phyloP scores from a whole-genome alignment of 2,329 filamentous ascomycete species.

The Davidsoniella neocaledoniae region DNA sequence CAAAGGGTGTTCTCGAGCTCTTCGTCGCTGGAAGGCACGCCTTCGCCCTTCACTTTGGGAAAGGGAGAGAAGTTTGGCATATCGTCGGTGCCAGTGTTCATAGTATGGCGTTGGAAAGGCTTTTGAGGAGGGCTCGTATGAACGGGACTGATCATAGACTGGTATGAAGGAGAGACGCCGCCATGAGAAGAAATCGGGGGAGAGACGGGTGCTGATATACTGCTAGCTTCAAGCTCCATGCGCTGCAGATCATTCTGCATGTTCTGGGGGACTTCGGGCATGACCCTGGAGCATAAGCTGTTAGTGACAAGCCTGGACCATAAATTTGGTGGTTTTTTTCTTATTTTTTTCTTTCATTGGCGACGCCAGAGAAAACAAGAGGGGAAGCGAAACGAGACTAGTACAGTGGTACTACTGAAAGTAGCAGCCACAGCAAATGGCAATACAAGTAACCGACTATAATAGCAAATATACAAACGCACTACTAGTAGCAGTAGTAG shows the following conservation, averaged over 20 bases:
- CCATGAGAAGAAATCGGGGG: slow-evolving; percentile 17
- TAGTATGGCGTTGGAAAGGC: slow-evolving; percentile 5
- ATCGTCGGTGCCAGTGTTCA: slow-evolving; percentile 19
- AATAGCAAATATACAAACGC: neutral
- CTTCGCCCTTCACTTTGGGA: slow-evolving; percentile 68
- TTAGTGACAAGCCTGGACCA: slow-evolving; percentile 9
- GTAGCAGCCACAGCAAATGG: too few species aligned
- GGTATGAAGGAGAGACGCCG: slow-evolving; percentile 19
- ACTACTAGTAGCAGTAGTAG: neutral
- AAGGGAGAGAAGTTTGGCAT: slow-evolving; percentile 80
- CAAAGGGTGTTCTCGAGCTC: slow-evolving; percentile 85
- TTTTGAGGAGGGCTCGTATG: slow-evolving; percentile 9
- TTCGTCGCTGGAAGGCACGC: slow-evolving; percentile 85
- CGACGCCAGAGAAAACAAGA: slow-evolving; percentile 1
- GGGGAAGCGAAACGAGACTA: slow-evolving; percentile 1
- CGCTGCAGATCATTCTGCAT: slow-evolving; percentile 90
- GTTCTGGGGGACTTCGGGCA: slow-evolving; percentile 89
- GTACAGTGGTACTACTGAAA: too few species aligned
- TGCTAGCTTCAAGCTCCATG: slow-evolving; percentile 63
- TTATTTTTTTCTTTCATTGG: neutral
- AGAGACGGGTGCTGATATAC: slow-evolving; percentile 24
- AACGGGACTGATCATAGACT: slow-evolving; percentile 22
- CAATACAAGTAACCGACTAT: too few species aligned
- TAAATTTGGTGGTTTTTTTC: neutral
- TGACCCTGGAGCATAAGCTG: slow-evolving; percentile 43